phyloP scores from a whole-genome alignment of 192 early-diverging fungal species.

The Coemansia sp. region DNA sequence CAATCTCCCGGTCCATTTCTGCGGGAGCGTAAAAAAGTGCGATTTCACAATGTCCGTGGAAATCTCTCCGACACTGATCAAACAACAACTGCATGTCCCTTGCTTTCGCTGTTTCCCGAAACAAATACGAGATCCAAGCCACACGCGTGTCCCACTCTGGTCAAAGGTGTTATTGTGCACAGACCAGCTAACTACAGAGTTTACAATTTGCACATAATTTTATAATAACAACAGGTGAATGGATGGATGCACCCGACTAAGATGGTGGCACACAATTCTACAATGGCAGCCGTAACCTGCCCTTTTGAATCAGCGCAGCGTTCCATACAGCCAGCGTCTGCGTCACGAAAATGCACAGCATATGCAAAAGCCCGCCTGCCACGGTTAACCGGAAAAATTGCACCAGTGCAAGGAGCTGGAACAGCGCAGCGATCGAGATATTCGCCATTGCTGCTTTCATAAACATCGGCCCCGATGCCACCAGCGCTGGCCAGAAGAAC shows the following conservation, averaged over 20 bases:
- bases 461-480: slow-evolving; percentile 30
- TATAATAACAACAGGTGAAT: neutral
- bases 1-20: too few species aligned
- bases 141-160: too few species aligned
- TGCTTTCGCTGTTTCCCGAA: too few species aligned
- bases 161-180: too few species aligned
- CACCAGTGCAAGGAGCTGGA: slow-evolving; percentile 35
- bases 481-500: slow-evolving; percentile 40
- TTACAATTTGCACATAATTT: neutral
- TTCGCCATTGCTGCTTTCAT: slow-evolving; percentile 38
- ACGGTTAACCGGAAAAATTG: slow-evolving; percentile 45
- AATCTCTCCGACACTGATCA: neutral
- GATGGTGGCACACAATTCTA: slow-evolving; percentile 6
- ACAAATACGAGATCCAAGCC: too few species aligned
- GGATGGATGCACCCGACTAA: too few species aligned
- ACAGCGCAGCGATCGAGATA: slow-evolving; percentile 21
- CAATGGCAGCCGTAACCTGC: slow-evolving; percentile 9
- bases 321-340: slow-evolving; percentile 41
- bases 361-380: slow-evolving; percentile 35
- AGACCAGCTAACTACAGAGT: neutral
- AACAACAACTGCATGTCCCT: too few species aligned
- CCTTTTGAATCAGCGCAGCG: slow-evolving; percentile 30
- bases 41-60: too few species aligned
- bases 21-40: too few species aligned
- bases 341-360: slow-evolving; percentile 23